Conservation (phyloP, 306 rosid genomes). For the Acacia acuminata region DNA sequence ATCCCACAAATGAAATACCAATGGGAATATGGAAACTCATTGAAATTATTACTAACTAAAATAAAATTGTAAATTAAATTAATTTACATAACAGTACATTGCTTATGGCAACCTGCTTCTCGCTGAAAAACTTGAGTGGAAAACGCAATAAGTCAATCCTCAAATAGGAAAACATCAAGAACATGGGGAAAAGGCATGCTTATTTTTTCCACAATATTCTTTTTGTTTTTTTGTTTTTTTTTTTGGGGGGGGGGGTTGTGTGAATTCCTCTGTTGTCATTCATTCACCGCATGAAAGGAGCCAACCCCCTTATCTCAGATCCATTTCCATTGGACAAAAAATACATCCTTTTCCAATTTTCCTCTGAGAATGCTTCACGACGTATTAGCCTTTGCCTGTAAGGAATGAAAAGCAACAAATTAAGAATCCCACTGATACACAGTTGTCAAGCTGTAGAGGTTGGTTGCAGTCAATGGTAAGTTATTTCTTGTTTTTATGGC, state of each 20-base stretch:
- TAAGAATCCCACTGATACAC: conserved; percentile 26
- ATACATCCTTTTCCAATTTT: conserved; percentile 83
- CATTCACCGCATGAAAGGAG: conserved; percentile 70
- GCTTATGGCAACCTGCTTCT: conserved; percentile 13
- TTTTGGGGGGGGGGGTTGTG: neutral
- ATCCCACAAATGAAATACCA: neutral
- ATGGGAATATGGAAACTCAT: neutral
- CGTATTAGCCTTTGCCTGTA: conserved; percentile 83
- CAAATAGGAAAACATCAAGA: conserved; percentile 19
- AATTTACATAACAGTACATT: conserved; percentile 37
- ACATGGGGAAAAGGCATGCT: conserved; percentile 15
- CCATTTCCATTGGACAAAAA: conserved; percentile 90
- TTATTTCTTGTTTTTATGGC: neutral
- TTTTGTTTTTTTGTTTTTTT: neutral
- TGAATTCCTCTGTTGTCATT: conserved; percentile 26
- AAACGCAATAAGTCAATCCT: conserved; percentile 10
- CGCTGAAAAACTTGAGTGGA: conserved; percentile 26
- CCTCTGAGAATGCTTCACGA: conserved; percentile 83
- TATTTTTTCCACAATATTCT: neutral
- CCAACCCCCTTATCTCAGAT: conserved; percentile 80
- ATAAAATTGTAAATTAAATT: conserved; percentile 20
- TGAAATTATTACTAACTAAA: conserved; percentile 18
- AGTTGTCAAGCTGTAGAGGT: conserved; percentile 3
- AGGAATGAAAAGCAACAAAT: conserved; percentile 27
- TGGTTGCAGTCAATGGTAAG: neutral